A percentile compares a stretch with the other conserved stretches of the same genome.
phyloP scores from a whole-genome alignment of 2,329 filamentous ascomycete species.

The Diaporthe sp. region DNA sequence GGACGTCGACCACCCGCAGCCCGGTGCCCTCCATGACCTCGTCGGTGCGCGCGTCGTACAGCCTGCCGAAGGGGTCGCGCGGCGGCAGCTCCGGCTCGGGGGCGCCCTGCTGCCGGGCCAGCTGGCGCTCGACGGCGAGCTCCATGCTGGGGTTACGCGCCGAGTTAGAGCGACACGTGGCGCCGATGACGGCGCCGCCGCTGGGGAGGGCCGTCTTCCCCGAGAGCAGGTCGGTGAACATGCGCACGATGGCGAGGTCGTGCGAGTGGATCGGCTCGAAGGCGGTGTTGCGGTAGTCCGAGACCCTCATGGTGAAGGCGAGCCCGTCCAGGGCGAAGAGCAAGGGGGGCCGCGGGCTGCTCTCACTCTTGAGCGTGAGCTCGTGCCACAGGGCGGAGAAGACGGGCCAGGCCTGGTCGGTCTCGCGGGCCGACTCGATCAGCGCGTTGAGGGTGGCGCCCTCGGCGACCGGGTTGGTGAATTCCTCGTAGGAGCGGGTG shows the following conservation, averaged over 20 bases:
- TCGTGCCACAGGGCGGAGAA: constrained; percentile 88
- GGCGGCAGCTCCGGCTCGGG: constrained; percentile 48
- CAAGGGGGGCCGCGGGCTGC: constrained; percentile 66
- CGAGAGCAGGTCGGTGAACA: constrained; percentile 80
- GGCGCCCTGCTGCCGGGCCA: constrained; percentile 55
- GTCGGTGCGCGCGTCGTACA: constrained; percentile 71
- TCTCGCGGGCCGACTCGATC: constrained; percentile 78
- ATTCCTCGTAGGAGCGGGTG: constrained; percentile 58
- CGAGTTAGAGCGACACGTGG: constrained; percentile 80
- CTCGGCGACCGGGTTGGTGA: constrained; percentile 65
- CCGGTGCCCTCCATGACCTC: constrained; percentile 60
- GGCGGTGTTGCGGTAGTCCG: constrained; percentile 79
- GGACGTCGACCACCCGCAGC: constrained; percentile 68
- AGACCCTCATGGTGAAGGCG: constrained; percentile 83
- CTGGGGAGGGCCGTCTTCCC: constrained; percentile 72
- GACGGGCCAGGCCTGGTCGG: constrained; percentile 83
- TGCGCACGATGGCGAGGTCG: constrained; percentile 81
- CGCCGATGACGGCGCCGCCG: constrained; percentile 83
- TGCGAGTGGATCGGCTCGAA: constrained; percentile 86
- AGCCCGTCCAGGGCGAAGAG: constrained; percentile 85
- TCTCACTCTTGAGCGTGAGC: constrained; percentile 65
- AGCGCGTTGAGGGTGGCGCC: constrained; percentile 77
- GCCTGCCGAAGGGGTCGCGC: constrained; percentile 67
- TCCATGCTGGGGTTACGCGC: constrained; percentile 76
- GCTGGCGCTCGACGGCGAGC: constrained; percentile 72